phyloP scores from a whole-genome alignment of 2,329 filamentous ascomycete genomes.

The Hymenoscyphus repandus region DNA sequence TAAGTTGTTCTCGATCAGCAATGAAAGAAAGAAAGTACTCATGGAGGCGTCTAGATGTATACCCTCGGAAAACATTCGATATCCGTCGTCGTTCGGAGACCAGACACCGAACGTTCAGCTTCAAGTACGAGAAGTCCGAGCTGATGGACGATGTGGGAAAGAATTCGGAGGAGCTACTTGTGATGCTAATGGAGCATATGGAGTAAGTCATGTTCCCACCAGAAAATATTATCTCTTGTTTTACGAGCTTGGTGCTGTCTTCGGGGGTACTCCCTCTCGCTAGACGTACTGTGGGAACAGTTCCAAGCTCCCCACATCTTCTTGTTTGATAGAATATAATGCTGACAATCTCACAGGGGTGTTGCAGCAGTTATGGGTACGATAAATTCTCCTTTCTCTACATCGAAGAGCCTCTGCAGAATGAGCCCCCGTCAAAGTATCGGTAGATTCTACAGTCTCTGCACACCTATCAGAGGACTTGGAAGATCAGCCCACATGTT shows the following conservation, averaged over 20 bases:
- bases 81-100: slow-evolving; percentile 13
- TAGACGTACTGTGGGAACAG: too few species aligned
- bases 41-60: slow-evolving; percentile 21
- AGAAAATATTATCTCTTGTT: too few species aligned
- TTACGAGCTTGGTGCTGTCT: too few species aligned
- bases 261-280: too few species aligned
- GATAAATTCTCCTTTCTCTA: neutral
- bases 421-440: too few species aligned
- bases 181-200: slow-evolving; percentile 25
- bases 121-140: slow-evolving; percentile 10
- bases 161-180: slow-evolving; percentile 26
- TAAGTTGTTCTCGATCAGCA: slow-evolving; percentile 11
- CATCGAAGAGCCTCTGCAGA: too few species aligned
- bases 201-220: neutral
- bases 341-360: slow-evolving; percentile 10
- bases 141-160: slow-evolving; percentile 28
- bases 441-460: too few species aligned
- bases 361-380: slow-evolving; percentile 29
- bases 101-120: neutral
- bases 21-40: neutral
- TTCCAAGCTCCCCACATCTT: too few species aligned
- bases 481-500: too few species aligned
- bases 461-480: too few species aligned
- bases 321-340: too few species aligned
- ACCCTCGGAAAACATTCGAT: slow-evolving; percentile 9